Evolutionary conservation across 305 asterid species (phyloP).

Genomic region (Euphrasia arctica): DNA sequence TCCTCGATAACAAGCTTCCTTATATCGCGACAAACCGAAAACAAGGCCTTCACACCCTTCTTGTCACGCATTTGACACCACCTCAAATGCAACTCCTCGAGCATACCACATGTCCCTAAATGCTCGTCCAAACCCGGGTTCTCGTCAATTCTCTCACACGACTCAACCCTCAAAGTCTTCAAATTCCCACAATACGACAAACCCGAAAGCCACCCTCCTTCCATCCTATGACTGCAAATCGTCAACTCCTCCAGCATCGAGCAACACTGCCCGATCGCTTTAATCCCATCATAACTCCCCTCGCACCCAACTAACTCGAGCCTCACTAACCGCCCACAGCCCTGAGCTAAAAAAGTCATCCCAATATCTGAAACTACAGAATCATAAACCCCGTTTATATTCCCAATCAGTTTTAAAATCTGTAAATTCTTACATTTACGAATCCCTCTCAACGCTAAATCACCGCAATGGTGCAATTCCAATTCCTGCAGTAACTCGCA

Average conservation of each 20-base stretch:
- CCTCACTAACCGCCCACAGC: constrained; percentile 69
- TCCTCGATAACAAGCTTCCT: constrained; percentile 62
- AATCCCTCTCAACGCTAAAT: constrained; percentile 60
- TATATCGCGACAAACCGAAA: constrained; percentile 56
- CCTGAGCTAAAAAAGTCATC: constrained; percentile 80
- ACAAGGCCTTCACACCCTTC: constrained; percentile 56
- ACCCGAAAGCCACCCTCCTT: constrained; percentile 83
- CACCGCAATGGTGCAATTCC: constrained; percentile 66
- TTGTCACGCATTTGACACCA: constrained; percentile 62
- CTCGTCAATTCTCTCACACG: constrained; percentile 56
- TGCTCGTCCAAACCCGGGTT: constrained; percentile 77
- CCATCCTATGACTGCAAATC: constrained; percentile 77
- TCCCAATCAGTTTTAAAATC: constrained; percentile 64
- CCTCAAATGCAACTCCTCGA: constrained; percentile 74
- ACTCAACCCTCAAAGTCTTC: constrained; percentile 68
- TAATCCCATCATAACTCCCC: constrained; percentile 88
- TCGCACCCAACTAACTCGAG: constrained; percentile 84
- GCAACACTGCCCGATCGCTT: constrained; percentile 90
- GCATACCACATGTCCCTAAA: constrained; percentile 65
- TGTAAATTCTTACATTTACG: constrained; percentile 63
- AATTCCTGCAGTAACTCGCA: constrained; percentile 78
- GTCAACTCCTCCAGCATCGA: constrained; percentile 82
- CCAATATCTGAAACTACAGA: constrained; percentile 73
- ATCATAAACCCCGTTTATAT: constrained; percentile 56
- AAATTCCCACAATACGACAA: constrained; percentile 66